Evolutionary conservation across 148 eudicot genomes (phyloP).

Genomic region (Camellia granthamiana): DNA sequence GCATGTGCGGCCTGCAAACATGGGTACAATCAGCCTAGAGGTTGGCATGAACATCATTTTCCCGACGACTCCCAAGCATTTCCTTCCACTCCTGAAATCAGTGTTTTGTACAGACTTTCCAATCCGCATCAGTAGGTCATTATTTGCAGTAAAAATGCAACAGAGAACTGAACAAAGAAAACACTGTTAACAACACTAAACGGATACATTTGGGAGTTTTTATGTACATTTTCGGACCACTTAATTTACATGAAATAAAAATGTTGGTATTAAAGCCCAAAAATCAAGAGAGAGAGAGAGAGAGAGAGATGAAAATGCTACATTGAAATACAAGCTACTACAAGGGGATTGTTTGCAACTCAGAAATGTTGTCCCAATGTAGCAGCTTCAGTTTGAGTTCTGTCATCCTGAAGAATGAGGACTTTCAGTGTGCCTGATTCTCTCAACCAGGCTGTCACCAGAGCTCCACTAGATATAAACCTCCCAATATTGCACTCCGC

Average conservation of each 20-base stretch:
- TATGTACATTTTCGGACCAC: no score
- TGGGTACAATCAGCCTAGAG: no score
- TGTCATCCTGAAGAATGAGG: slow-evolving; percentile 72
- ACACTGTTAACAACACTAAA: no score
- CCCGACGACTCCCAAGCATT: no score
- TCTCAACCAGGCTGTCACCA: slow-evolving; percentile 79
- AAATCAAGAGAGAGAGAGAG: background rate
- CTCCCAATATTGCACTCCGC: slow-evolving; percentile 82
- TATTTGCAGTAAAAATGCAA: no score
- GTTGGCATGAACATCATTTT: no score
- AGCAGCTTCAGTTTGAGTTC: slow-evolving; percentile 27
- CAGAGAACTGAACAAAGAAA: no score
- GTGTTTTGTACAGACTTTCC: no score
- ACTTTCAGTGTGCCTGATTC: slow-evolving; percentile 65
- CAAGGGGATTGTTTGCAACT: slow-evolving; percentile 37
- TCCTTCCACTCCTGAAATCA: no score
- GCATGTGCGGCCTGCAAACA: no score
- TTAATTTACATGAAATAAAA: no score
- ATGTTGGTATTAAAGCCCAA: background rate
- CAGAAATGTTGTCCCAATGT: slow-evolving; percentile 34
- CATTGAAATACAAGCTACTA: slow-evolving; percentile 21
- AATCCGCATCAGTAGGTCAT: background rate
- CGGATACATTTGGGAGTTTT: no score
- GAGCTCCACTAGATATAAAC: slow-evolving; percentile 72
- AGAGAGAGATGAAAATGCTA: background rate